Evolutionary conservation across 192 early-diverging fungal genomes (phyloP), one percentile per base, ranked within the genome.

Genomic region (Podila clonocystis): DNA sequence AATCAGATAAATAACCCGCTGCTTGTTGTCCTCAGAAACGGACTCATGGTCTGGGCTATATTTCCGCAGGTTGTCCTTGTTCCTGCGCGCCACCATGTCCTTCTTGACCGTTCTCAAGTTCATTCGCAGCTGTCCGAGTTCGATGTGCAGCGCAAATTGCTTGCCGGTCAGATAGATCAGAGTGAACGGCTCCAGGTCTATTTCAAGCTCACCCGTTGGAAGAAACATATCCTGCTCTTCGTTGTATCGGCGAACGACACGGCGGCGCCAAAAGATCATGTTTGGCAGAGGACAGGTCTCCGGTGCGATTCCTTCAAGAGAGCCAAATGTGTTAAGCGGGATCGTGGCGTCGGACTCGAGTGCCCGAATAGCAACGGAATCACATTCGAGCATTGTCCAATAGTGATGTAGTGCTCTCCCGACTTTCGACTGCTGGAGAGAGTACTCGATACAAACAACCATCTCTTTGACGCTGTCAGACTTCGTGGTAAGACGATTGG

Each of bases 221-320:
- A 78, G 57, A 58, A 83, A 84, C 1, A 41, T 31, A 45, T 82
- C 78, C 15, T 72, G 41, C 4, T 72, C 70, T 5, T 50, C 36
- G 58, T 87, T 80, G 68, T 78, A 85, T 19, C 75, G 75, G 0
- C 64, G 49, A 9, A 1, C 34, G 13, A 71, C 61, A 22, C 65
- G 65, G 6, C 82, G 84, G 45, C 66, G 68, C 87, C 87, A 89
- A 62, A 72, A 82, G 0, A 86, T 59, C 12, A 65, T 67, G 55
- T 83, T 68, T 15, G 41, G 38, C 1, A 70, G 26, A 30, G 75
- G 58, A 31, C 59, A 45, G 1, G 67, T 4, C 9, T 74, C 31
- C 13, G 7, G 24, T 11, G 38, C 19, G 3, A 50, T 19, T 22
- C 55, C 36, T 2, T 61, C 12, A 17, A 19, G 20, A 28, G 48